phyloP scores from a whole-genome alignment of 1,284 basidiomycete species.

The Cerrena zonata region DNA sequence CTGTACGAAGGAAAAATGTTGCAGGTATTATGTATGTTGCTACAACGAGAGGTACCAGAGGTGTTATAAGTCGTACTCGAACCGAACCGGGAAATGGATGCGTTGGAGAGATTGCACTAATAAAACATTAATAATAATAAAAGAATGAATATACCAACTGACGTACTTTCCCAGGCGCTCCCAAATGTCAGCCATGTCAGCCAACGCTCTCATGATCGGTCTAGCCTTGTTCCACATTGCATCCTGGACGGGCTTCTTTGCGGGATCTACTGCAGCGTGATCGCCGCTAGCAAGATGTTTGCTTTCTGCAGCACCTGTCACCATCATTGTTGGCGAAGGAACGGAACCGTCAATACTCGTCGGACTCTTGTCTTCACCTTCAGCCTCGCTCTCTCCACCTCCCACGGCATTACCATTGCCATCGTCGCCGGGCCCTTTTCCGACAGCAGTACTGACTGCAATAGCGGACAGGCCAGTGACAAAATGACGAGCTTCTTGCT shows the following conservation, averaged over 20 bases:
- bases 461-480: conserved; percentile 33
- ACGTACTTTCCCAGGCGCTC: conserved; percentile 33
- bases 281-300: conserved; percentile 30
- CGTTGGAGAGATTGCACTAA: conserved; percentile 31
- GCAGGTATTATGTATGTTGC: conserved; percentile 37
- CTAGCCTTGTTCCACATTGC: conserved; percentile 31
- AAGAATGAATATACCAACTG: not conserved
- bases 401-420: conserved; percentile 17
- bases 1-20: conserved; percentile 35
- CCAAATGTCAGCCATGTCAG: conserved; percentile 28
- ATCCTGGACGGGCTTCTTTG: conserved; percentile 24
- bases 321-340: conserved; percentile 31
- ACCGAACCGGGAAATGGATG: conserved; percentile 31
- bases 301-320: conserved; percentile 23
- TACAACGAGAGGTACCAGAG: conserved; percentile 29
- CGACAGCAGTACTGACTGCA: conserved; percentile 34
- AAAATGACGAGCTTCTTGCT: conserved; percentile 38
- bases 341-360: conserved; percentile 17
- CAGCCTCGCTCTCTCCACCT: conserved; percentile 19
- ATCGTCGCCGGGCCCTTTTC: conserved; percentile 26
- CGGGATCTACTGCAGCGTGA: conserved; percentile 27
- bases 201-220: conserved; percentile 30
- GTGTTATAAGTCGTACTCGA: conserved; percentile 27
- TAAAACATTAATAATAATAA: not conserved
- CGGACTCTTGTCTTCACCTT: conserved; percentile 14